A percentile compares a stretch with the other conserved stretches of the same genome.
phyloP scores from a whole-genome alignment of 768 basidiomycete species.

The Melanogaster broomeanus region DNA sequence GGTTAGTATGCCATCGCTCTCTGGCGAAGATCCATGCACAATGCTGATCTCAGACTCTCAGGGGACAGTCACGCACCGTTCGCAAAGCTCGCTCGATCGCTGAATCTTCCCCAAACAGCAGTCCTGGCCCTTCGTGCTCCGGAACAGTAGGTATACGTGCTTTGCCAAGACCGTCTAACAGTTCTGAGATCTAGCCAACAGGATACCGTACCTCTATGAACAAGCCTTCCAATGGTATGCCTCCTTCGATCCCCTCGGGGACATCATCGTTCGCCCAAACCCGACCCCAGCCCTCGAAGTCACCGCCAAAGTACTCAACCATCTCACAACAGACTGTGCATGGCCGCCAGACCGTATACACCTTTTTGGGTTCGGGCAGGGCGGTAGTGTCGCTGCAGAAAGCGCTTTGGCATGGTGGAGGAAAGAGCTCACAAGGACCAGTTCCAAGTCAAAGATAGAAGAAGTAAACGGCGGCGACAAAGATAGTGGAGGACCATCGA shows the following conservation, averaged over 20 bases:
- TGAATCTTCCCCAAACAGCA: conserved; percentile 91
- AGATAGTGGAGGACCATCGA: conserved; percentile 6
- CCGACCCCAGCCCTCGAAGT: conserved; percentile 67
- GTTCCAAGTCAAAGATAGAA: conserved; percentile 6
- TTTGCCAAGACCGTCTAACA: neutral
- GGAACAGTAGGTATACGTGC: conserved; percentile 54
- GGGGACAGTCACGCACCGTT: conserved; percentile 86
- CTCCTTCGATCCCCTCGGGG: conserved; percentile 80
- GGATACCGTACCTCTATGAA: conserved; percentile 79
- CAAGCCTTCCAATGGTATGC: conserved; percentile 85
- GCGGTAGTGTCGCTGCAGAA: conserved; percentile 78
- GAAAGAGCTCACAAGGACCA: conserved; percentile 20
- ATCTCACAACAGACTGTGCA: conserved; percentile 58
- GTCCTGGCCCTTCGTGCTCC: conserved; percentile 80
- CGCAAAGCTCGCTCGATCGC: conserved; percentile 62
- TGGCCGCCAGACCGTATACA: conserved; percentile 79
- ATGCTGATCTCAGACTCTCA: conserved; percentile 29
- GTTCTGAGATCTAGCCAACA: conserved; percentile 30
- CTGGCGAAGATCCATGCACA: neutral
- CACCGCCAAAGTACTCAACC: conserved; percentile 50
- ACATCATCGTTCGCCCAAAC: conserved; percentile 67
- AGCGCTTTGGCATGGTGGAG: conserved; percentile 61
- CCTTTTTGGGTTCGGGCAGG: conserved; percentile 87
- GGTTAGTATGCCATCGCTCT: conserved; percentile 46
- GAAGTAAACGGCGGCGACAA: conserved; percentile 4